Evolutionary conservation across 768 basidiomycete genomes (phyloP).

Genomic region (Naganishia vaughanmartiniae): DNA sequence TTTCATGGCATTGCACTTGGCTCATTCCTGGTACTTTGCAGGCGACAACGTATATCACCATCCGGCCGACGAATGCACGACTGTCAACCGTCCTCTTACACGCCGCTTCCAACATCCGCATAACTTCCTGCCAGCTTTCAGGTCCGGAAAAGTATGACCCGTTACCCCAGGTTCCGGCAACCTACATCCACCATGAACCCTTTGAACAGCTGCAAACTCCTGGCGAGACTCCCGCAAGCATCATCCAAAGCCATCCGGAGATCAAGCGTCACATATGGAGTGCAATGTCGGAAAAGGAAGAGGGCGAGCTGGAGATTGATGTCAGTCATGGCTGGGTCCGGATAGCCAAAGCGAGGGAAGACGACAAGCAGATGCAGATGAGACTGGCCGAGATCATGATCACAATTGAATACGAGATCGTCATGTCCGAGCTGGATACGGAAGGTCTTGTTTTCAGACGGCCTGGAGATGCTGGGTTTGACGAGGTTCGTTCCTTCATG

Average conservation of each 20-base stretch:
- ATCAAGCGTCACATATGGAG: slow-evolving; percentile 88
- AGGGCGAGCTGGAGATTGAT: slow-evolving; percentile 88
- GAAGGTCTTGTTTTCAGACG: slow-evolving; percentile 44
- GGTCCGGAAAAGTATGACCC: slow-evolving; percentile 38
- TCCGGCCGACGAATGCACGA: slow-evolving; percentile 74
- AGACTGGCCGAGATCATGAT: slow-evolving; percentile 42
- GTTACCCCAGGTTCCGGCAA: slow-evolving; percentile 41
- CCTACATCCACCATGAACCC: slow-evolving; percentile 40
- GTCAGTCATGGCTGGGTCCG: slow-evolving; percentile 57
- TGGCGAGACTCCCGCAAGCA: slow-evolving; percentile 68
- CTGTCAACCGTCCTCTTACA: slow-evolving; percentile 83
- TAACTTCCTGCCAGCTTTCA: slow-evolving; percentile 43
- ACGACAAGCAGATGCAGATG: slow-evolving; percentile 58
- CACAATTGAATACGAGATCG: slow-evolving; percentile 46
- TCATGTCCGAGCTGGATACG: slow-evolving; percentile 53
- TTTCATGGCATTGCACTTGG: slow-evolving; percentile 25
- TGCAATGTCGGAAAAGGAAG: slow-evolving; percentile 83
- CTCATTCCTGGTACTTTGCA: slow-evolving; percentile 44
- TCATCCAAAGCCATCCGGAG: slow-evolving; percentile 86
- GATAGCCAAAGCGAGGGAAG: slow-evolving; percentile 62
- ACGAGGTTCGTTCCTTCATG: slow-evolving; percentile 34
- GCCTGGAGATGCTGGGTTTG: slow-evolving; percentile 40
- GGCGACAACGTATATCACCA: slow-evolving; percentile 88
- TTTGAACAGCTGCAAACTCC: slow-evolving; percentile 60
- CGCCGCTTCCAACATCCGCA: slow-evolving; percentile 39